A percentile compares a stretch with the other conserved stretches of the same genome.
phyloP scores from a whole-genome alignment of 1,284 basidiomycete genomes.

The Irpex sp. region DNA sequence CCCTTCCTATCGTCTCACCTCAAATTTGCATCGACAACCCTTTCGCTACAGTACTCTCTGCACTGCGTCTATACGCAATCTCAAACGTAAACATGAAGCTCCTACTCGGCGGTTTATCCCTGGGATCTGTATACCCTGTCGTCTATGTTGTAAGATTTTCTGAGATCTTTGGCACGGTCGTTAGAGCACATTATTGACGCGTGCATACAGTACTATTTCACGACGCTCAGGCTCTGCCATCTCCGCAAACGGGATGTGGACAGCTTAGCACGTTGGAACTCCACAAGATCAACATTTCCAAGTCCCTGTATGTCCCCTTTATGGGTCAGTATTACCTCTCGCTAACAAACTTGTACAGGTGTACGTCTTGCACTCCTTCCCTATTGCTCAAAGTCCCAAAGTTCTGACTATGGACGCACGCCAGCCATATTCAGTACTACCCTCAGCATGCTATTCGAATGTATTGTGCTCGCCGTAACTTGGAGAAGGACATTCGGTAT shows the following conservation, averaged over 20 bases:
- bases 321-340: neutral
- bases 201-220: neutral
- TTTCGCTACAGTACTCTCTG: neutral
- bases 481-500: neutral
- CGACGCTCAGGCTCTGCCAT: neutral
- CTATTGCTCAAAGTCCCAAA: neutral
- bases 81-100: neutral
- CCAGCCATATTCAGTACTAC: neutral
- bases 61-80: neutral
- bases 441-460: neutral
- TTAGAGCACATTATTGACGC: neutral
- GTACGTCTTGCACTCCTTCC: neutral
- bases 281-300: neutral
- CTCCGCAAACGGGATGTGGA: neutral
- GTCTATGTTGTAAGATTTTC: neutral
- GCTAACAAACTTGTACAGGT: neutral
- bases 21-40: no score
- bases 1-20: no score
- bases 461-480: neutral
- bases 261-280: neutral
- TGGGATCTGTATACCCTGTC: neutral
- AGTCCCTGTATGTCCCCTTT: neutral
- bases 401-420: neutral
- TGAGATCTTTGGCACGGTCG: neutral
- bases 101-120: neutral